A percentile compares a stretch with the other conserved stretches of the same genome.
These are phyloP conservation scores for Pouteria campechiana DNA, from an alignment of 179 eudicot genomes.

Conservation along the genomic window DNA sequence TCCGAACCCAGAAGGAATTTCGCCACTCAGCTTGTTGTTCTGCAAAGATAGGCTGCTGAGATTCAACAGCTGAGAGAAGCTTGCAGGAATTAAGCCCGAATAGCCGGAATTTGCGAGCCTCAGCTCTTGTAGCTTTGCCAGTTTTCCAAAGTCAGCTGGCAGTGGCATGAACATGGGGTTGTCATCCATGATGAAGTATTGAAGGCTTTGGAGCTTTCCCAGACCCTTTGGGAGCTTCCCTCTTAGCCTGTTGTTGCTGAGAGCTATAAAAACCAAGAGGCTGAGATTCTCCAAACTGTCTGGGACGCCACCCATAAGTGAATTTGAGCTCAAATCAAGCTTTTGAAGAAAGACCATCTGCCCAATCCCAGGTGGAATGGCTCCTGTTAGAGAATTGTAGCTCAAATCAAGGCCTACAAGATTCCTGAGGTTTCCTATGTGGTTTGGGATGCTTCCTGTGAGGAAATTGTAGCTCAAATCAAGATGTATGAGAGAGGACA, in stretches of 20 bases:
- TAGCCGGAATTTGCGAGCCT: constrained; percentile 57
- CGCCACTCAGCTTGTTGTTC: constrained; percentile 53
- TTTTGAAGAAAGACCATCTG: constrained; percentile 51
- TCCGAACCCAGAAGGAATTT: constrained; percentile 39
- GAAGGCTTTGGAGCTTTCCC: constrained; percentile 22
- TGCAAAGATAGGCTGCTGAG: constrained; percentile 54
- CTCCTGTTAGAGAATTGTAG: constrained; percentile 45
- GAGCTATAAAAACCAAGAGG: constrained; percentile 46
- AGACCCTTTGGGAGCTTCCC: constrained; percentile 41
- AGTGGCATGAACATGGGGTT: constrained; percentile 47
- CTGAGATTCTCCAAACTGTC: constrained; percentile 22
- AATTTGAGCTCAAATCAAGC: constrained; percentile 69
- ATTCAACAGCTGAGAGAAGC: constrained; percentile 27
- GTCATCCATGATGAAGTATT: constrained; percentile 64
- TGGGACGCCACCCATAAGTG: constrained; percentile 36
- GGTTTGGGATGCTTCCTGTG: constrained; percentile 31
- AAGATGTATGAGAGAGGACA: constrained; percentile 46
- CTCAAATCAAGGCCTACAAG: constrained; percentile 71
- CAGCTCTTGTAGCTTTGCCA: constrained; percentile 51
- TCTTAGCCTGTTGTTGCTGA: constrained; percentile 41
- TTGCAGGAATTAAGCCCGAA: constrained; percentile 40
- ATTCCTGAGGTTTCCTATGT: constrained; percentile 34
- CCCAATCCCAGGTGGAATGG: constrained; percentile 47
- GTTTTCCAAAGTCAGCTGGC: constrained; percentile 31
- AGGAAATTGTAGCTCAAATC: constrained; percentile 70